These are phyloP conservation scores for Chloromonas sp. DNA, from an alignment of 163 green algal genomes.

Conservation along the genomic window DNA sequence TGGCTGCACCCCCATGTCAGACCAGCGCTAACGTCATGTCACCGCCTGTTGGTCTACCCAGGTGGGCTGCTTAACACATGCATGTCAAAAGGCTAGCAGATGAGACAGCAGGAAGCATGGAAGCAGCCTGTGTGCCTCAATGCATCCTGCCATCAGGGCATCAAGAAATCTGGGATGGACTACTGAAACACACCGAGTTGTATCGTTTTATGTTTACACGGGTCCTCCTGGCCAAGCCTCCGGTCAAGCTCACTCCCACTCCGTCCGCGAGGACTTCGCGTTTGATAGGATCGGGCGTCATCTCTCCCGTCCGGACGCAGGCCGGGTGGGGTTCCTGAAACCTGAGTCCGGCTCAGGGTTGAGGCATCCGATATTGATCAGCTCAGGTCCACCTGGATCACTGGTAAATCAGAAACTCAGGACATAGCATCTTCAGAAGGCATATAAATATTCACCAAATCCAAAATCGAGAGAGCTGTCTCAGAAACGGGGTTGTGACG, in stretches of 20 bases:
- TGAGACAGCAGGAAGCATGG: not conserved
- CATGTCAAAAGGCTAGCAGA: not conserved
- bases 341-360: not conserved
- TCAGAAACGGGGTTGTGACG: too few species aligned
- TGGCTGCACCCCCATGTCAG: not conserved
- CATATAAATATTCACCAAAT: not conserved
- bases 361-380: not conserved
- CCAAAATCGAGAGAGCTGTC: too few species aligned
- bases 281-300: not conserved
- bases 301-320: not conserved
- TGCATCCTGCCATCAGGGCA: not conserved
- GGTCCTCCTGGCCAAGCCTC: not conserved
- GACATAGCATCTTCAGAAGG: not conserved
- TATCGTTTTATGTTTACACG: not conserved
- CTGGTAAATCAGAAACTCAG: not conserved
- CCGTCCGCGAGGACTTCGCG: not conserved
- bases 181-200: not conserved
- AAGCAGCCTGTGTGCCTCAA: not conserved
- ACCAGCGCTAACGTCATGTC: not conserved
- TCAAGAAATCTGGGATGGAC: too few species aligned
- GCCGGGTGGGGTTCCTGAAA: not conserved
- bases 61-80: not conserved
- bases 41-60: not conserved
- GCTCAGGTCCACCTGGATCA: too few species aligned
- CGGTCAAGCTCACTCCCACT: not conserved